Conservation (phyloP, 352 stramenopile species). For the Phytophthora citrophthora region DNA sequence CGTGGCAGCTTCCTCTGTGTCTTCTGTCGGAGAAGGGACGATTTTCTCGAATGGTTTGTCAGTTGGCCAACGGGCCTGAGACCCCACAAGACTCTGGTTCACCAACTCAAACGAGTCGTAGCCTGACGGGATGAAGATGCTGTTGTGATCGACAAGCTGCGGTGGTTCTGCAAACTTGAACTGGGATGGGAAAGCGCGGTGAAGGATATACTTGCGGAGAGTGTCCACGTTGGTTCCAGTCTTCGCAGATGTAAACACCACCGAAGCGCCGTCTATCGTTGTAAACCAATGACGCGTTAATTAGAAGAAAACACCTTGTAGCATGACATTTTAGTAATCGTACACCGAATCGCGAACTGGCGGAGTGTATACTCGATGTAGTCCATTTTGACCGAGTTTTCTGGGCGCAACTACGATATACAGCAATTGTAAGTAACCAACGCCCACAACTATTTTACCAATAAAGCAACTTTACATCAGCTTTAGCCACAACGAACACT, state of each 20-base stretch:
- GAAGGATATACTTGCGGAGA: conserved; percentile 78
- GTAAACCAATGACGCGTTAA: conserved; percentile 18
- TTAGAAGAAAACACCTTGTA: conserved; percentile 6
- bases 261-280: conserved; percentile 63
- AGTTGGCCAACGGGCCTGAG: conserved; percentile 73
- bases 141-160: conserved; percentile 74
- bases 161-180: conserved; percentile 76
- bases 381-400: conserved; percentile 88
- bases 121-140: conserved; percentile 78
- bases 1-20: conserved; percentile 33
- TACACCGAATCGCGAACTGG: conserved; percentile 83
- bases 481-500: conserved; percentile 76
- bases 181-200: conserved; percentile 67
- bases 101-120: conserved; percentile 84
- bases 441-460: too few species aligned
- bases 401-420: conserved; percentile 55
- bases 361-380: conserved; percentile 85
- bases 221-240: conserved; percentile 75
- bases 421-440: background rate
- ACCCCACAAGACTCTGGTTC: conserved; percentile 78
- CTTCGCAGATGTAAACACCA: conserved; percentile 87
- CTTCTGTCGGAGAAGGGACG: conserved; percentile 60
- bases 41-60: conserved; percentile 88
- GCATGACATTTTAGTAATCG: conserved; percentile 5
- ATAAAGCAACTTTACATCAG: conserved; percentile 49